These are phyloP conservation scores for Aspergillus proliferans DNA, from an alignment of 2,329 filamentous ascomycete genomes.

Conservation along the genomic window DNA sequence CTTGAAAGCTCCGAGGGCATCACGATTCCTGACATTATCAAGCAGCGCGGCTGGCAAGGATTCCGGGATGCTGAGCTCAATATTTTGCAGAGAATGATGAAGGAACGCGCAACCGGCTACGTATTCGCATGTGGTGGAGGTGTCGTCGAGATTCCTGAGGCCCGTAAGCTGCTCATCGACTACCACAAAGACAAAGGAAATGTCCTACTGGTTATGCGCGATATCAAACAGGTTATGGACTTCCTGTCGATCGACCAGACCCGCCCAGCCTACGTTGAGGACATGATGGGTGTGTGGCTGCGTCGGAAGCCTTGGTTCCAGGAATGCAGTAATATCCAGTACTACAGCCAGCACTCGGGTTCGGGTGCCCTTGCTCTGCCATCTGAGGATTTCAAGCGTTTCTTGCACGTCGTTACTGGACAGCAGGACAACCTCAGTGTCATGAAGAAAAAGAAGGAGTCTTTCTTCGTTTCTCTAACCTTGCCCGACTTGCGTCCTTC, in stretches of 20 bases:
- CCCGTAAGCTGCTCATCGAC: conserved; percentile 65
- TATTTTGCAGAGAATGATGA: conserved; percentile 66
- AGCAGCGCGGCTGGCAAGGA: conserved; percentile 72
- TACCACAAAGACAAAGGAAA: conserved; percentile 72
- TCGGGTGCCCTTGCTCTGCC: conserved; percentile 46
- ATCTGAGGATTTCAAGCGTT: conserved; percentile 65
- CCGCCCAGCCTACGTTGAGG: conserved; percentile 83
- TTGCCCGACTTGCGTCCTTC: conserved; percentile 65
- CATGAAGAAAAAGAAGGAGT: conserved; percentile 61
- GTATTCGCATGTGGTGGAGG: conserved; percentile 93
- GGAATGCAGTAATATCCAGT: conserved; percentile 89
- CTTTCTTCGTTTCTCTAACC: conserved; percentile 90
- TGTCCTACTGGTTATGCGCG: conserved; percentile 79
- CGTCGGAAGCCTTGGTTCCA: conserved; percentile 84
- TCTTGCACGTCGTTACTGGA: conserved; percentile 65
- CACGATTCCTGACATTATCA: conserved; percentile 81
- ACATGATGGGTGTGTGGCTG: conserved; percentile 86
- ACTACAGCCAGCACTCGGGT: conserved; percentile 68
- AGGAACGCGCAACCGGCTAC: conserved; percentile 66
- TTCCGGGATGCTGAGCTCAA: conserved; percentile 76
- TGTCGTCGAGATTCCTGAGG: conserved; percentile 77
- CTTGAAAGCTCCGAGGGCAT: conserved; percentile 68
- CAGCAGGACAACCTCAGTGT: conserved; percentile 47
- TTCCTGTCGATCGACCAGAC: conserved; percentile 86
- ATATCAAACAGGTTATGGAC: conserved; percentile 80